phyloP scores from a whole-genome alignment of 1,139 yeast genomes.

The Debaryomycetaceae sp. region DNA sequence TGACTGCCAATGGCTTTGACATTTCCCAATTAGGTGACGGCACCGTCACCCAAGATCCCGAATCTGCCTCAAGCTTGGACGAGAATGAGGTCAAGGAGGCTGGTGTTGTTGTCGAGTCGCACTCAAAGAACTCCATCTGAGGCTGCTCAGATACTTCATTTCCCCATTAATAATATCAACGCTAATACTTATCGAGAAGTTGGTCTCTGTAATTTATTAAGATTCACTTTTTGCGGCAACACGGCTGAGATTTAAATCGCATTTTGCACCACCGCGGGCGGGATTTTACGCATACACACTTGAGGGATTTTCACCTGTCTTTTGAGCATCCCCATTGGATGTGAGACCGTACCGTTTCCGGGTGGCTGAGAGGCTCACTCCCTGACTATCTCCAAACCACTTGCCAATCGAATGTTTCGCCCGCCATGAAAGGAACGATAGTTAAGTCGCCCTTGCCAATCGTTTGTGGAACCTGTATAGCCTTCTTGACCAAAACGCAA shows the following conservation, averaged over 20 bases:
- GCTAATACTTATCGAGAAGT: no score
- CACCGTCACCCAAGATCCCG: conserved; percentile 10
- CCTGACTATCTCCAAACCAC: conserved; percentile 58
- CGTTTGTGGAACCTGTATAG: conserved; percentile 54
- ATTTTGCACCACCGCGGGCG: no score
- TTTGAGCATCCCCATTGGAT: no score
- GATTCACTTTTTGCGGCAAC: no score
- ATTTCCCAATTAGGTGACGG: conserved; percentile 43
- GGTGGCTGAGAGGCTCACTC: no score
- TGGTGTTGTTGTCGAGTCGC: conserved; percentile 3
- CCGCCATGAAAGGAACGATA: conserved; percentile 91
- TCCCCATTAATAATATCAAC: no score
- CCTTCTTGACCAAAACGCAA: conserved; percentile 47
- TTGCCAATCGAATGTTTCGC: conserved; percentile 69
- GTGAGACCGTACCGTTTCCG: no score
- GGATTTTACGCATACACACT: no score
- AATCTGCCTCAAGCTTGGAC: conserved; percentile 1
- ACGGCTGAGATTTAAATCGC: background rate
- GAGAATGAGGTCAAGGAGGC: conserved; percentile 4
- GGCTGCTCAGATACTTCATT: background rate
- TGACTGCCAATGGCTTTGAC: conserved; percentile 57
- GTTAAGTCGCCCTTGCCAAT: conserved; percentile 44
- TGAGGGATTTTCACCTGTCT: no score
- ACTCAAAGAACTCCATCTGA: conserved; percentile 2
- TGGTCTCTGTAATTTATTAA: no score